phyloP scores from a whole-genome alignment of 345 rosid genomes.

The Toxicodendron radicans region DNA sequence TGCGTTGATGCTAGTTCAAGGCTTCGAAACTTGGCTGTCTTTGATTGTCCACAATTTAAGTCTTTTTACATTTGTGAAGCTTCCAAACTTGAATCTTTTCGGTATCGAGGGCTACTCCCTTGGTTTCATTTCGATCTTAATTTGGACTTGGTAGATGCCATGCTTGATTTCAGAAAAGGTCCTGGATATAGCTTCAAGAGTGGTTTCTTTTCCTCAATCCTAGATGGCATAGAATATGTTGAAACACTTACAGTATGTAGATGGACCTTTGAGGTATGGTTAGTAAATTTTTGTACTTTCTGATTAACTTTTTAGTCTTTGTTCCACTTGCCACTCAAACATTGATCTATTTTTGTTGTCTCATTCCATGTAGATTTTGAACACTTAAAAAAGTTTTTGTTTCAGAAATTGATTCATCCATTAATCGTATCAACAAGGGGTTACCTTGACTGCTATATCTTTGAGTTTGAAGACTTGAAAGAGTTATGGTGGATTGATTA shows the following conservation, averaged over 20 bases:
- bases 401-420: slow-evolving; percentile 15
- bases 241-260: slow-evolving; percentile 8
- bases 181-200: neutral
- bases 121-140: slow-evolving; percentile 2
- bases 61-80: neutral
- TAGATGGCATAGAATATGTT: neutral
- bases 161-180: slow-evolving; percentile 19
- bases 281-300: no score
- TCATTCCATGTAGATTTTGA: neutral
- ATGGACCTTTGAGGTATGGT: slow-evolving; percentile 14
- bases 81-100: slow-evolving; percentile 9
- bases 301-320: neutral
- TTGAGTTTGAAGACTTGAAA: neutral
- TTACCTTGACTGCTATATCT: neutral
- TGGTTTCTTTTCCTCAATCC: neutral
- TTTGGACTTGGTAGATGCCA: slow-evolving; percentile 7
- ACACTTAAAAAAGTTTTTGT: neutral
- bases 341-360: neutral
- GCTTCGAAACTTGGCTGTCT: slow-evolving; percentile 5
- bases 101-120: slow-evolving; percentile 8
- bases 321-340: neutral
- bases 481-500: slow-evolving; percentile 23
- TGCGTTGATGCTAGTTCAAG: neutral
- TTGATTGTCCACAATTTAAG: slow-evolving; percentile 8
- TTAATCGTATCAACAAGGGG: neutral